Conservation (phyloP, 805 yeast genomes). For the Myxozyma neglecta region DNA sequence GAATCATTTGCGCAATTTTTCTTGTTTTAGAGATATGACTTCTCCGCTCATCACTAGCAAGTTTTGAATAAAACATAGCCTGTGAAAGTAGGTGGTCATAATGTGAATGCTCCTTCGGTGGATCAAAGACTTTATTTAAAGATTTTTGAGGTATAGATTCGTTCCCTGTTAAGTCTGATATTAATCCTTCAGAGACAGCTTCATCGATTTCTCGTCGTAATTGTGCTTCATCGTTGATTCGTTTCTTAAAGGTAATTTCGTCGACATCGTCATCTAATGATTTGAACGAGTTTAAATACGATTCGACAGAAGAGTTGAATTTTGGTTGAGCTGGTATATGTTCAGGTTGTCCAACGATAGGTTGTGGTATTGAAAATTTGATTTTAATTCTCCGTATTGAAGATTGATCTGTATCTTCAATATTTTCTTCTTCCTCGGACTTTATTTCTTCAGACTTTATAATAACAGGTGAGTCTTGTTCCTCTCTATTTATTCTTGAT, state of each 20-base stretch:
- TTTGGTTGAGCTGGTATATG: constrained; percentile 52
- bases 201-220: constrained; percentile 48
- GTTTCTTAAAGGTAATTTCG: constrained; percentile 59
- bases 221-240: constrained; percentile 53
- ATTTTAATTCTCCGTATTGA: constrained; percentile 27
- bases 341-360: constrained; percentile 59
- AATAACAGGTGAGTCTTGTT: background rate
- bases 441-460: background rate
- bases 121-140: constrained; percentile 48
- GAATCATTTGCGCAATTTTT: constrained; percentile 78
- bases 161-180: constrained; percentile 40
- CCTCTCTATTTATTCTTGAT: background rate
- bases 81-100: constrained; percentile 77
- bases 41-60: constrained; percentile 64
- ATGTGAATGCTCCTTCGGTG: constrained; percentile 52
- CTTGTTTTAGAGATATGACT: constrained; percentile 66
- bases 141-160: constrained; percentile 32
- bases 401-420: background rate
- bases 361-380: constrained; percentile 42
- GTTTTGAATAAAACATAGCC: constrained; percentile 66
- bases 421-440: background rate
- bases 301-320: constrained; percentile 43
- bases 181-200: constrained; percentile 44
- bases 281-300: constrained; percentile 55
- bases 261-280: constrained; percentile 63